A percentile compares a stretch with the other conserved stretches of the same genome.
Conservation (phyloP, 2,329 filamentous ascomycete species). For the Colletotrichum lini region DNA sequence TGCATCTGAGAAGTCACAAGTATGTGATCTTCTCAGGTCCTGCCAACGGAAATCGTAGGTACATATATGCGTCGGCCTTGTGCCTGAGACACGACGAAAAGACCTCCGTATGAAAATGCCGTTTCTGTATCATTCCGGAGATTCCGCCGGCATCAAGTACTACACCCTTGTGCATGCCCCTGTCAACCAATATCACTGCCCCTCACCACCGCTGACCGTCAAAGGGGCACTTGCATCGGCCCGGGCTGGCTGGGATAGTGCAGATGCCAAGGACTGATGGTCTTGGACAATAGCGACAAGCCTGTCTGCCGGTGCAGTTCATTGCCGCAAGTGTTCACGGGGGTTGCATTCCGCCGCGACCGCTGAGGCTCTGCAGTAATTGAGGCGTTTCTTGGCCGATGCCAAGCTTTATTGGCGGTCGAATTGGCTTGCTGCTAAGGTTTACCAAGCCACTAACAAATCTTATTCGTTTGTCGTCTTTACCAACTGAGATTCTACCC, state of each 20-base stretch:
- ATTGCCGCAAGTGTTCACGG: background rate
- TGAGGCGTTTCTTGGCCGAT: constrained; percentile 8
- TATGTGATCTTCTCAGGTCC: too few species aligned
- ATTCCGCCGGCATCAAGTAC: too few species aligned
- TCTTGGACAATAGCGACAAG: background rate
- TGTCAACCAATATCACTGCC: too few species aligned
- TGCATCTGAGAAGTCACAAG: too few species aligned
- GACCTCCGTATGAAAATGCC: too few species aligned
- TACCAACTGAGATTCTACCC: background rate
- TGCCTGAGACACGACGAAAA: too few species aligned
- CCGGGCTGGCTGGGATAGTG: background rate
- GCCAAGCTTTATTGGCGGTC: background rate
- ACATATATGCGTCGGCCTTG: too few species aligned
- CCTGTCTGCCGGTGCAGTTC: constrained; percentile 8
- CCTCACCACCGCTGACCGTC: too few species aligned
- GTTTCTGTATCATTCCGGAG: too few species aligned
- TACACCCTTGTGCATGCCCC: too few species aligned
- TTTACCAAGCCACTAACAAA: background rate
- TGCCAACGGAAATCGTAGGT: too few species aligned
- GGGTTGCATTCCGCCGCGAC: constrained; percentile 7
- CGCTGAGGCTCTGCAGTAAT: background rate
- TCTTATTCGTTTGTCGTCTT: background rate
- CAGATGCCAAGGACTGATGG: background rate
- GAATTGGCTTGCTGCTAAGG: background rate
- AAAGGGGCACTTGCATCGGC: too few species aligned